Base-by-base conservation (phyloP, 2,329 filamentous ascomycete genomes). In the Plectosphaerella sp. region DNA sequence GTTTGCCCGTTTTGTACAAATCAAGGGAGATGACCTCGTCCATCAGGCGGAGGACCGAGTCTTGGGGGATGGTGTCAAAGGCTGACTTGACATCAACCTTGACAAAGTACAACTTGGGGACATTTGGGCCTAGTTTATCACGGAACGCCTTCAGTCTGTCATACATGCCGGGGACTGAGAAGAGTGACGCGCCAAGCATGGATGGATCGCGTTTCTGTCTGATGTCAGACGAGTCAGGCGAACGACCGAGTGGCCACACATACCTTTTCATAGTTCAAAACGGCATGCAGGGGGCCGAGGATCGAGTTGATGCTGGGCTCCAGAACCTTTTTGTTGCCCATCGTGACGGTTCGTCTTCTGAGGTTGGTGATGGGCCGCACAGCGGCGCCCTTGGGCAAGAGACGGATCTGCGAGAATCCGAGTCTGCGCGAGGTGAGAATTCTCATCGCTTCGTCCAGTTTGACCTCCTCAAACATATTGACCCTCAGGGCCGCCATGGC, bases 11-110 rank as follows among this genome's bases (percentile, higher is more conserved):
- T 8, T 79, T 77, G 64, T 99, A 99, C 20, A 74, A 71, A 3
- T 77, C 68, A 52, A 87, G 73, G 12, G 71, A 72, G 57, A 68
- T 82, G 57, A 80, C 83, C 49, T 64, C 84, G 53, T 57, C 67
- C 57, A 95, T 79, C 24, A 97, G 73, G 22, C 75, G 66, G 35
- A 97, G 64, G 16, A 97, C 74, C 1, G 83, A 82, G 24, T 79
- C 70, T 65, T 97, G 94, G 0, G 94, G 94, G 45, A 99, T 97
- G 0, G 89, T 96, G 67, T 99, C 94, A 65, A 97, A 99, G 60
- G 93, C 96, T 2, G 90, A 84, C 64, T 89, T 83, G 18, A 99
- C 92, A 63, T 99, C 94, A 12, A 96, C 76, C 66, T 99, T 99
- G 54, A 86, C 92, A 69, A 97, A 96, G 68, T 89, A 97, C 1